phyloP scores from a whole-genome alignment of 352 stramenopile species.

The Phytopythium delawarense region DNA sequence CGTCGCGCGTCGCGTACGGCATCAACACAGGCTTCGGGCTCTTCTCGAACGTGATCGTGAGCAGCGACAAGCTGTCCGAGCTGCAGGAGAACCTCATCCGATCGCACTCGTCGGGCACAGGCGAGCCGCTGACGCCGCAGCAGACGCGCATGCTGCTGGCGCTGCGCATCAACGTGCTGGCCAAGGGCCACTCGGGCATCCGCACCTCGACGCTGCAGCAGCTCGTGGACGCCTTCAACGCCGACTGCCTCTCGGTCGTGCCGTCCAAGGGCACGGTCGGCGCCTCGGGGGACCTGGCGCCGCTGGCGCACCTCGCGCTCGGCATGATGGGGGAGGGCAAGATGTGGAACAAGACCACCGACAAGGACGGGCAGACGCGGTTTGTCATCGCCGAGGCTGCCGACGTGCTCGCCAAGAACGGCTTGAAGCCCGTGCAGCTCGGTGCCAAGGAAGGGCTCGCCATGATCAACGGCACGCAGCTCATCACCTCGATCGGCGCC shows the following conservation, averaged over 20 bases:
- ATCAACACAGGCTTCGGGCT: slow-evolving; percentile 92
- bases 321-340: slow-evolving; percentile 87
- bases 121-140: slow-evolving; percentile 61
- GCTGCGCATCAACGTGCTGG: slow-evolving; percentile 86
- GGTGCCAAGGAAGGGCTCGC: slow-evolving; percentile 87
- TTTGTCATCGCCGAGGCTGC: slow-evolving; percentile 57
- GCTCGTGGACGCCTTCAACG: slow-evolving; percentile 82
- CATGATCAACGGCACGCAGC: slow-evolving; percentile 90
- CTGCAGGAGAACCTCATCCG: slow-evolving; percentile 85
- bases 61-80: slow-evolving; percentile 76
- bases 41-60: slow-evolving; percentile 90
- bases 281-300: slow-evolving; percentile 85
- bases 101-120: slow-evolving; percentile 77
- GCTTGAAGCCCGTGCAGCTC: slow-evolving; percentile 70
- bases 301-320: slow-evolving; percentile 82
- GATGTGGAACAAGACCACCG: slow-evolving; percentile 79
- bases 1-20: slow-evolving; percentile 78
- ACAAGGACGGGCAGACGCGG: slow-evolving; percentile 21
- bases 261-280: slow-evolving; percentile 83
- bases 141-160: slow-evolving; percentile 86
- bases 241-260: slow-evolving; percentile 82
- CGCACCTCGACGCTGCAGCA: slow-evolving; percentile 72
- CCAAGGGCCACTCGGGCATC: slow-evolving; percentile 87
- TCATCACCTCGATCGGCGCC: slow-evolving; percentile 84
- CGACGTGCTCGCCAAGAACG: slow-evolving; percentile 67